These are phyloP conservation scores for Chlamydomonas sphaeroides DNA, from an alignment of 139 green algal species.

Conservation along the genomic window DNA sequence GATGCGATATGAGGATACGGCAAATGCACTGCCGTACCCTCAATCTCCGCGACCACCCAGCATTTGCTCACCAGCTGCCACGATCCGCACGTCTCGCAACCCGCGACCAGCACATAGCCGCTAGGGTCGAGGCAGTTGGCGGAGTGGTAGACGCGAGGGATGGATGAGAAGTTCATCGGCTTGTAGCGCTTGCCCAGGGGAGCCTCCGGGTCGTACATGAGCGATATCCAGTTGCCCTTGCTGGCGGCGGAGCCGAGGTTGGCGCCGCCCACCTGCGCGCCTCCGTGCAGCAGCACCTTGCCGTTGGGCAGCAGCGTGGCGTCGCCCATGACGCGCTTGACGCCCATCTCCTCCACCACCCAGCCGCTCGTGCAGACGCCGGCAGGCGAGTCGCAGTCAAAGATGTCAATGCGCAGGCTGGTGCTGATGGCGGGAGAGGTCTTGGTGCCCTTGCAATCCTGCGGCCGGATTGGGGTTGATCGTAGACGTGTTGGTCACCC, in stretches of 20 bases:
- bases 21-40: neutral
- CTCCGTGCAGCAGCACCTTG: neutral
- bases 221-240: neutral
- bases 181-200: neutral
- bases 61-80: neutral
- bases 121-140: neutral
- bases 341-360: conserved; percentile 3
- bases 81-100: no score
- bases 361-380: neutral
- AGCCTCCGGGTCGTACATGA: conserved; percentile 10
- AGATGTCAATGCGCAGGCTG: neutral
- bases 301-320: conserved; percentile 15
- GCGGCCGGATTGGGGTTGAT: neutral
- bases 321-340: conserved; percentile 1
- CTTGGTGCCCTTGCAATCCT: neutral
- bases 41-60: neutral
- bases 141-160: conserved; percentile 28
- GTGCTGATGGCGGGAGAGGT: neutral
- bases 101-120: neutral
- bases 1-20: no score
- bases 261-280: neutral
- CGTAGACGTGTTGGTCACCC: no score
- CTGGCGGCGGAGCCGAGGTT: neutral
- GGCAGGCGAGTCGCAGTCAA: neutral
- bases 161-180: neutral